Evolutionary conservation across 768 basidiomycete species (phyloP), one percentile per base, ranked within the genome.

Genomic region (Coprinellus aureogranulatus): DNA sequence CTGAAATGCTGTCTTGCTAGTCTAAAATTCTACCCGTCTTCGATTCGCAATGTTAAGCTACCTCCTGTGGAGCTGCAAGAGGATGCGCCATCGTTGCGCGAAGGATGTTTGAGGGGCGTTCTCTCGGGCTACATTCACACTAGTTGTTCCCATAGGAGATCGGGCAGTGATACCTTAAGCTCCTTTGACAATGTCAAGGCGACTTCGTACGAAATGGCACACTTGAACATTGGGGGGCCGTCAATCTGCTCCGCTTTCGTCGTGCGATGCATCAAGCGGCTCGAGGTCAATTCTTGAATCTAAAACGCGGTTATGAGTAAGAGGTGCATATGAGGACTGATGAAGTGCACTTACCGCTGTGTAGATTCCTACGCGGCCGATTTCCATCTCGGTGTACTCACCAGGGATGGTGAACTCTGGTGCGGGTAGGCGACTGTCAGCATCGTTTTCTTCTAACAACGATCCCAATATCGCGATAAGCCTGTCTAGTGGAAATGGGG

Each of bases 401-500:
- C 89, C 89, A 1, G 86, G 81, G 37, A 84, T 70, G 3, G 64
- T 75, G 51, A 82, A 84, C 54, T 84, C 76, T 1, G 75, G 77
- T 0, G 72, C 77, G 4, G 75, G 68, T 2, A 73, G 65, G 9
- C 84, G 75, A 1, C 67, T 67, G 22, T 89, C 83, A 0, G 68
- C 71, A 61, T 84, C 87, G 61, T 90, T 83, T 65, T 91, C 92
- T 63, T 91, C 87, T 12, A 92, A 63, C 1, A 97, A 70, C 0
- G 85, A 81, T 1, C 90, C 92, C 1, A 94, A 77, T 53, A 95
- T 88, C 0, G 90, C 92, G 3, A 91, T 65, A 54, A 96, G 72
- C 28, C 94, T 75, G 64, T 95, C 94, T 1, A 94, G 69, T 0
- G 89, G 84, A 66, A 95, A 95, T 1, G 87, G 71, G 31, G 81